Evolutionary conservation across 257 asterid species (phyloP).

Genomic region (Anisodus acutangulus): DNA sequence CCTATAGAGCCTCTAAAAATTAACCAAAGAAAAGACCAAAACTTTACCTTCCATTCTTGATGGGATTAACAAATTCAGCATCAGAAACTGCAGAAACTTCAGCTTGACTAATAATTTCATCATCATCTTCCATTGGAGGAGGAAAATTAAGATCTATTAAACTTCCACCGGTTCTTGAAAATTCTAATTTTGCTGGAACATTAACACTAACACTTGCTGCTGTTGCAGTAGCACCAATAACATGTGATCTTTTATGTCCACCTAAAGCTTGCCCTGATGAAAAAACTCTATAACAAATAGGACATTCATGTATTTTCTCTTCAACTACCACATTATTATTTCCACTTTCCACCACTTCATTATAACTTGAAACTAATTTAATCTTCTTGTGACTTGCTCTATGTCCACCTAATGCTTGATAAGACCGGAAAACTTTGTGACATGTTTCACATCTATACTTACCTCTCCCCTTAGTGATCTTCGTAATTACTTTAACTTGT

Average conservation of each 20-base stretch:
- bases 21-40: not conserved
- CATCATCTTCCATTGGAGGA: constrained; percentile 67
- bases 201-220: constrained; percentile 26
- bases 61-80: constrained; percentile 42
- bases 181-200: constrained; percentile 30
- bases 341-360: not conserved
- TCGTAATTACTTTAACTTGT: constrained; percentile 24
- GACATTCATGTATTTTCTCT: constrained; percentile 73
- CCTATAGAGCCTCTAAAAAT: not conserved
- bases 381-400: constrained; percentile 88
- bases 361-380: not conserved
- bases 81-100: constrained; percentile 65
- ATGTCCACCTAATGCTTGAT: constrained; percentile 95
- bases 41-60: constrained; percentile 27
- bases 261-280: constrained; percentile 93
- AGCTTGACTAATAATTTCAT: constrained; percentile 59
- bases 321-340: constrained; percentile 9
- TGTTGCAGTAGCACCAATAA: constrained; percentile 42
- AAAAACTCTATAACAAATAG: constrained; percentile 72
- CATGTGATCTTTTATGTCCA: constrained; percentile 90
- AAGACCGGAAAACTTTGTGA: constrained; percentile 66
- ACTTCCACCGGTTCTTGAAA: constrained; percentile 43
- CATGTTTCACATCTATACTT: constrained; percentile 81
- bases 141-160: constrained; percentile 88
- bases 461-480: constrained; percentile 44